These are phyloP conservation scores for Liquidambar formosana DNA, from an alignment of 164 flowering plant species.

Conservation along the genomic window DNA sequence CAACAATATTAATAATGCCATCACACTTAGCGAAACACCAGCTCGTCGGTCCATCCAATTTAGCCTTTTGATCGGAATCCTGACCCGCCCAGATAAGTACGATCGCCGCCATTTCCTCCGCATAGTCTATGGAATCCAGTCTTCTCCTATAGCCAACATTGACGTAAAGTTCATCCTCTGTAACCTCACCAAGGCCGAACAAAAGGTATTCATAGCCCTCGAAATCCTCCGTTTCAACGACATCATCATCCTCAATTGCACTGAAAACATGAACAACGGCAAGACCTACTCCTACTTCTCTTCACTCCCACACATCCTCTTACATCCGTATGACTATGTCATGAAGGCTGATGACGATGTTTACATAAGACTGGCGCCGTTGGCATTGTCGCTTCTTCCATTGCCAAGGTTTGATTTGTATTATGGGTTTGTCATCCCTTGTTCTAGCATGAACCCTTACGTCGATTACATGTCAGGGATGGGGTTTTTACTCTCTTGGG, in stretches of 20 bases:
- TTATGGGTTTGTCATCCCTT: constrained; percentile 66
- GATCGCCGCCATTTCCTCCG: constrained; percentile 69
- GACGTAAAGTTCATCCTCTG: constrained; percentile 61
- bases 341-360: constrained; percentile 75
- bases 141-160: constrained; percentile 40
- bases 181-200: constrained; percentile 61
- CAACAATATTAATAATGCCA: neutral
- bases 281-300: constrained; percentile 73
- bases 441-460: constrained; percentile 49
- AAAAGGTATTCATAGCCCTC: constrained; percentile 40
- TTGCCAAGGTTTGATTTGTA: constrained; percentile 51
- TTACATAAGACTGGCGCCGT: constrained; percentile 36
- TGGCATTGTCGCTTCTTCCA: constrained; percentile 37
- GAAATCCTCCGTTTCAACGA: constrained; percentile 62
- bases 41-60: constrained; percentile 15
- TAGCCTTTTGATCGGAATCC: constrained; percentile 58
- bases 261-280: constrained; percentile 67
- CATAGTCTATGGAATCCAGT: constrained; percentile 54
- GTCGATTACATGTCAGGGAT: constrained; percentile 73
- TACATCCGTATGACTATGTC: constrained; percentile 44
- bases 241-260: constrained; percentile 62
- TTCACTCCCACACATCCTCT: constrained; percentile 36
- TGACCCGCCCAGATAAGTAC: constrained; percentile 50
- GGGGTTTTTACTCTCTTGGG: constrained; percentile 69
- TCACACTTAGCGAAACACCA: neutral